These are phyloP conservation scores for Pseudocercospora eumusae DNA, from an alignment of 2,329 filamentous ascomycete genomes.

Conservation along the genomic window DNA sequence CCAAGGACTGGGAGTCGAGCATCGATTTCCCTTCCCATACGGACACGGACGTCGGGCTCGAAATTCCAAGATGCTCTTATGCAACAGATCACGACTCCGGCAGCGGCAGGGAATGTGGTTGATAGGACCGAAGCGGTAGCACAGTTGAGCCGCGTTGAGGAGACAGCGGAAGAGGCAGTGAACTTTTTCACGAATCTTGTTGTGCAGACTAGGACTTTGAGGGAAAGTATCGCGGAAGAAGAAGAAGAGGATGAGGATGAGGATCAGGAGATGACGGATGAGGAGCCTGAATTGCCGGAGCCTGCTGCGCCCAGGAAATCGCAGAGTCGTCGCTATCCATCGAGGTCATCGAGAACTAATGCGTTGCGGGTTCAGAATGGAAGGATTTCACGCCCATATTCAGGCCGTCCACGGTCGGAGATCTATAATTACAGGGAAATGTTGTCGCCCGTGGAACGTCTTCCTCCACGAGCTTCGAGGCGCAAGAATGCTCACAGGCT, in stretches of 20 bases:
- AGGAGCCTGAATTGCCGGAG: background rate
- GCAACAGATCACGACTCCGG: background rate
- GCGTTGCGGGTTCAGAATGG: background rate
- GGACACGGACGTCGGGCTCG: background rate
- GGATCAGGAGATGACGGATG: background rate
- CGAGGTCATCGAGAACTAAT: background rate
- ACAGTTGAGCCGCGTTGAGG: background rate
- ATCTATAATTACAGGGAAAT: conserved; percentile 1
- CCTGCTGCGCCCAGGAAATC: too few relatives aligned
- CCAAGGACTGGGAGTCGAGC: background rate
- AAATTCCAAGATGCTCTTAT: background rate
- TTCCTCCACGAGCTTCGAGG: background rate
- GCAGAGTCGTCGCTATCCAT: background rate
- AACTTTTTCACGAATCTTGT: background rate
- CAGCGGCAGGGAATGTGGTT: background rate
- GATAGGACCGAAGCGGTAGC: background rate
- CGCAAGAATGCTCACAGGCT: background rate
- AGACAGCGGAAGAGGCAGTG: background rate
- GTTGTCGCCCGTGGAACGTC: background rate
- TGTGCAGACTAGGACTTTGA: background rate
- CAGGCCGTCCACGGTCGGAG: background rate
- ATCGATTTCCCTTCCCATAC: background rate
- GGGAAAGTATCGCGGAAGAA: background rate
- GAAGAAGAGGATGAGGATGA: background rate
- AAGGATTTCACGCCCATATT: background rate